Base-by-base conservation (phyloP, 2,329 filamentous ascomycete species). In the Pseudopithomyces maydicus region DNA sequence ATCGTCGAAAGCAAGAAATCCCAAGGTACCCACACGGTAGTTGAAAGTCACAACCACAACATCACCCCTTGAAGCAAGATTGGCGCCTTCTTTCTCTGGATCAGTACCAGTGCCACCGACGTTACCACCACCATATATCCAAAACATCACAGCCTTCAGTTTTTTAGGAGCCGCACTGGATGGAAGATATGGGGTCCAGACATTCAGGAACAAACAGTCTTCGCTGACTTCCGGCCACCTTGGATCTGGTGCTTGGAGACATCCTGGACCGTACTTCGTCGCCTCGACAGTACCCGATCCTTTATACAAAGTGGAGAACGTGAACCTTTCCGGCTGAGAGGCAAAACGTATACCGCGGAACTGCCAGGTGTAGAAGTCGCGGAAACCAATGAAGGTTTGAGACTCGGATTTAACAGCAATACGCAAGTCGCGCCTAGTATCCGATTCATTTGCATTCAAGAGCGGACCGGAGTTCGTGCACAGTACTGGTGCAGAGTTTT, bases 271-370 rank as follows among this genome's bases (percentile, higher is more conserved):
- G 42, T 58, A 58, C 38, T 56, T 49, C 6, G 44, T 48, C 6
- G 57, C 57, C 12, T 52, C 44, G 11, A 55, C 57, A 17, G 39
- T 11, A 12, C 56, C 57, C 20, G 22, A 10, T 6, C 59, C 78
- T 15, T 67, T 58, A 52, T 79, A 79, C 2, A 74, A 67, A 15
- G 65, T 67, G 0, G 79, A 74, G 55, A 82, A 78, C 1, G 74
- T 75, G 62, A 81, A 82, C 10, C 80, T 71, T 56, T 75, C 56
- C 0, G 80, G 79, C 52, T 77, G 68, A 0, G 72, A 58, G 1
- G 79, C 80, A 56, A 81, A 82, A 44, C 79, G 74, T 17, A 82
- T 65, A 6, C 81, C 80, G n/a, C 80, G 69, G 61, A 82, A 84
- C 3, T 81, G 79, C 62, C 83, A 83, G 26, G 75, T 77, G 39